phyloP scores from a whole-genome alignment of 2,329 filamentous ascomycete genomes.

The Aspergillus chevalieri region DNA sequence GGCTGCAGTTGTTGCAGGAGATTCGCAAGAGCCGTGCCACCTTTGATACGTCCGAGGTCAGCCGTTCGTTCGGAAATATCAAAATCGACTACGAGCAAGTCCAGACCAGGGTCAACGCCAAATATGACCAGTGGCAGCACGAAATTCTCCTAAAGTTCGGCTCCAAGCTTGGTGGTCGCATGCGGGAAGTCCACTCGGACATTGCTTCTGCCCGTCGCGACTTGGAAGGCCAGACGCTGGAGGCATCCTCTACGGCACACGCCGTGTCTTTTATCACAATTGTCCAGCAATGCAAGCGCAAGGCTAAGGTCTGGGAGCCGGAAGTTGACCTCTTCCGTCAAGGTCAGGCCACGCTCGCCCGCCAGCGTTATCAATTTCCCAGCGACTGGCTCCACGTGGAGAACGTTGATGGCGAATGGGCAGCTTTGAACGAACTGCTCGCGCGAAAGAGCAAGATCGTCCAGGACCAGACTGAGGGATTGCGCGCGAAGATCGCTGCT shows the following conservation, averaged over 20 bases:
- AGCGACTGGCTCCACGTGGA: conserved; percentile 93
- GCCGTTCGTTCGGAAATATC: conserved; percentile 85
- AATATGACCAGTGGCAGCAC: conserved; percentile 99
- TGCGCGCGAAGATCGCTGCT: conserved; percentile 88
- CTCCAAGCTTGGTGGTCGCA: conserved; percentile 75
- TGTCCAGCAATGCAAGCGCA: conserved; percentile 91
- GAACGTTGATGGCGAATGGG: conserved; percentile 95
- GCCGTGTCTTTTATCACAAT: conserved; percentile 98
- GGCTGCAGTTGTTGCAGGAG: conserved; percentile 93
- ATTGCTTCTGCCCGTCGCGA: conserved; percentile 86
- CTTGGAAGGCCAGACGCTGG: conserved; percentile 83
- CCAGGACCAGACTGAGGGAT: conserved; percentile 88
- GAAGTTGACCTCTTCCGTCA: conserved; percentile 95
- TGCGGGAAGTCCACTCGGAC: conserved; percentile 87
- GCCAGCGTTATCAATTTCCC: conserved; percentile 90
- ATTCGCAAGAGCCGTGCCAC: conserved; percentile 92
- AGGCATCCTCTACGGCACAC: conserved; percentile 91
- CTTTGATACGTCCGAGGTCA: conserved; percentile 95
- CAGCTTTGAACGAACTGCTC: conserved; percentile 83
- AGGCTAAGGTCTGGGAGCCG: conserved; percentile 87
- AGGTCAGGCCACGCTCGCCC: conserved; percentile 83
- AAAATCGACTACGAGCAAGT: conserved; percentile 98
- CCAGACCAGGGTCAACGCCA: conserved; percentile 96
- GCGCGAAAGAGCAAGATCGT: conserved; percentile 91
- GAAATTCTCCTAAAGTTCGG: conserved; percentile 95